phyloP scores from a whole-genome alignment of 768 basidiomycete species.

The Lactarius indigo region DNA sequence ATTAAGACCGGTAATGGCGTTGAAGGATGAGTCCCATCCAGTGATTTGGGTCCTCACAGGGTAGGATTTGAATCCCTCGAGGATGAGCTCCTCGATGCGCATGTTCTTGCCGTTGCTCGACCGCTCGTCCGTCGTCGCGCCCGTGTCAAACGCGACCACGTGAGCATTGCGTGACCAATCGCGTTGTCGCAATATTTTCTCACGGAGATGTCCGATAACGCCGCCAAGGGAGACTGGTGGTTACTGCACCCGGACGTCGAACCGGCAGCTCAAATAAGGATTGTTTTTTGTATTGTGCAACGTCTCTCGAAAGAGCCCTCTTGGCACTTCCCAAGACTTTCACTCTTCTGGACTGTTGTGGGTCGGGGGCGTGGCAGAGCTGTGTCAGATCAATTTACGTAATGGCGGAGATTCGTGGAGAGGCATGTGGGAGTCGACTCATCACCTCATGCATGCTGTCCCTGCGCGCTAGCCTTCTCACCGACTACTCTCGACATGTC shows the following conservation, averaged over 20 bases:
- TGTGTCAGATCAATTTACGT: neutral
- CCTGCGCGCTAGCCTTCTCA: neutral
- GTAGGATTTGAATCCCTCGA: constrained; percentile 92
- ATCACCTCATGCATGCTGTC: neutral
- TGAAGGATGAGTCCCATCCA: constrained; percentile 98
- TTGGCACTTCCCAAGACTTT: neutral
- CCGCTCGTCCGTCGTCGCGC: neutral
- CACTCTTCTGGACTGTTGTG: neutral
- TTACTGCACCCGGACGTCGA: neutral
- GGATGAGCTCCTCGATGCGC: constrained; percentile 28
- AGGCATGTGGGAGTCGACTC: neutral
- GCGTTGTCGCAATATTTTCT: neutral
- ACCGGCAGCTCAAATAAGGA: neutral
- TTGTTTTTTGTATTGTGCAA: neutral
- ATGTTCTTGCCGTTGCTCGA: neutral
- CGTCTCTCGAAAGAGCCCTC: neutral
- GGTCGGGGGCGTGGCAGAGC: too few species aligned
- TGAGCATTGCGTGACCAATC: constrained; percentile 4
- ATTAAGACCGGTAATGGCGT: constrained; percentile 95
- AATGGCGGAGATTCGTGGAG: neutral
- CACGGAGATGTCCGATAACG: neutral
- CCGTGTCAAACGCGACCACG: constrained; percentile 16
- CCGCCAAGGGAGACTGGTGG: neutral
- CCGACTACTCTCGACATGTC: constrained; percentile 18
- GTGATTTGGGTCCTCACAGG: constrained; percentile 93